Base-by-base conservation (phyloP, 495 filamentous ascomycete species). In the Hapsidospora chrysogenum region DNA sequence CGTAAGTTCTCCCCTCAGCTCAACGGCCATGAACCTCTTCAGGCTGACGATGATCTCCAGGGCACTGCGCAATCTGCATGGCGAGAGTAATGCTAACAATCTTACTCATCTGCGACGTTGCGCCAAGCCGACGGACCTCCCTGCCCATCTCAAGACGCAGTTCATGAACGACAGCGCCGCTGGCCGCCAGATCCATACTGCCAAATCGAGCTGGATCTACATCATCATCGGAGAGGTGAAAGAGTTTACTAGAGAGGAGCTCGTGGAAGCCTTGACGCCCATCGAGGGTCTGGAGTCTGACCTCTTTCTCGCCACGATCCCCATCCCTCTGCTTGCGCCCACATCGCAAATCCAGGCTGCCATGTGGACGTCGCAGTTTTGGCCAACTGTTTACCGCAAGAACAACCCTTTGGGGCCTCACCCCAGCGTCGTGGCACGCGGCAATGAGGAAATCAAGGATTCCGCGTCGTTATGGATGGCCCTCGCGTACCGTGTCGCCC, bases 331-430 rank as follows among this genome's bases (percentile, higher is more conserved):
- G 27, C 58, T 80, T 9, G 68, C 84, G 17, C 85, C 89, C 0
- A 76, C 78, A 16, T 86, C 77, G 14, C 52, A 66, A 15, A 51
- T 71, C 9, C 82, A 93, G 57, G 85, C 89, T 4, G 64, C 72
- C 7, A 52, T 63, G 51, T 94, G 83, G 84, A 75, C 71, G 20
- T 58, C 68, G 17, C 63, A 68, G 18, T 78, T 84, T 49, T 97
- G 89, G 89, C 92, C 89, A 0, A 74, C 80, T 4, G 63, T 83
- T 6, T 96, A 92, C 60, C 85, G 85, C 38, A 76, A 76, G 47
- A 77, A 69, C 40, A 85, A 85, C 48, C 72, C 85, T 21, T 67
- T 84, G 49, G 72, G 83, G 32, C 65, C 84, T 42, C 74, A 85
- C 53, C 70, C 77, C 36, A 60, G 66, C 27, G 69, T 68, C 39